Conservation (phyloP, 345 rosid species). For the Hevea brasiliensis region DNA sequence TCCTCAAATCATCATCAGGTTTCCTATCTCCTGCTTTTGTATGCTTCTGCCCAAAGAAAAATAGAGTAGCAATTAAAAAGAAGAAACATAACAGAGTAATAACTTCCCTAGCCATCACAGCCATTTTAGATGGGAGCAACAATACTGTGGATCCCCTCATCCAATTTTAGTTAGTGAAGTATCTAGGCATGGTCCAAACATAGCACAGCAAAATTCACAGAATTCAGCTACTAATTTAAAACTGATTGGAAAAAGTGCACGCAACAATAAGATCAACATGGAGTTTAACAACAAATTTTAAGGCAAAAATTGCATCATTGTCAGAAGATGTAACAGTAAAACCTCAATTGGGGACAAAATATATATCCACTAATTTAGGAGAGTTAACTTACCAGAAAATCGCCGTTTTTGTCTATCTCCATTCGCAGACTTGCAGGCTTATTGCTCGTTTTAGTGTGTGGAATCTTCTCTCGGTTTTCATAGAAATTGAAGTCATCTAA, state of each 20-base stretch:
- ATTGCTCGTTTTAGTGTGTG: constrained; percentile 28
- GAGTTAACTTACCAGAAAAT: constrained; percentile 39
- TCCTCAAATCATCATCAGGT: constrained; percentile 29
- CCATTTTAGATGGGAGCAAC: too few relatives aligned
- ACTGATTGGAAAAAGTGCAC: neutral
- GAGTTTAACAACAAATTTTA: too few relatives aligned
- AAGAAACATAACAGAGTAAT: too few relatives aligned
- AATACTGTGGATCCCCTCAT: too few relatives aligned
- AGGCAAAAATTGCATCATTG: too few relatives aligned
- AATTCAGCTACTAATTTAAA: neutral
- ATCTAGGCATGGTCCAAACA: neutral
- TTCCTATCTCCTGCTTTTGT: constrained; percentile 27
- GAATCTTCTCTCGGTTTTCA: constrained; percentile 60
- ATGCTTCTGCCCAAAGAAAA: constrained; percentile 29
- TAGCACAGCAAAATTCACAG: neutral
- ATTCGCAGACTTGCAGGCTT: constrained; percentile 46
- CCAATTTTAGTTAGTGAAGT: too few relatives aligned
- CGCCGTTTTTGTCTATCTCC: constrained; percentile 38
- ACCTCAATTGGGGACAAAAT: too few relatives aligned
- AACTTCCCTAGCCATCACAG: too few relatives aligned
- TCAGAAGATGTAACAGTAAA: too few relatives aligned
- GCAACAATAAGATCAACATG: neutral
- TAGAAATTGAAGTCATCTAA: constrained; percentile 70
- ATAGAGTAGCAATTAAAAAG: neutral
- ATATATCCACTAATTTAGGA: too few relatives aligned